Conservation (phyloP, 495 filamentous ascomycete genomes). For the Talaromyces adpressus region DNA sequence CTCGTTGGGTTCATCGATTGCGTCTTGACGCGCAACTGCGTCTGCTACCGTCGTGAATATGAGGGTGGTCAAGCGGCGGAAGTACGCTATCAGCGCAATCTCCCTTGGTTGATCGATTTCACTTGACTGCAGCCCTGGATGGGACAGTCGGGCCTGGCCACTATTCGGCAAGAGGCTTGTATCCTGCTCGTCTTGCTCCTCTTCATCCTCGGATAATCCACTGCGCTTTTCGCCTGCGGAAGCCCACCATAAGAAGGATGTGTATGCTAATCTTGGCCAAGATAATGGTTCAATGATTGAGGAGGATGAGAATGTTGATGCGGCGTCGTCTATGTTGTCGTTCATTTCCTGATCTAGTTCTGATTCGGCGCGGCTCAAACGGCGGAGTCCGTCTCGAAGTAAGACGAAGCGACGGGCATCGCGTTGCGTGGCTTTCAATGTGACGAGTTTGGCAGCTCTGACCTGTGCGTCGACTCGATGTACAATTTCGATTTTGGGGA, state of each 20-base stretch:
- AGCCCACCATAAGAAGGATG: conserved; percentile 97
- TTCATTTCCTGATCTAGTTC: conserved; percentile 12
- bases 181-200: conserved; percentile 37
- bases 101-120: conserved; percentile 41
- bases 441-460: conserved; percentile 19
- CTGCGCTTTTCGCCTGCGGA: conserved; percentile 81
- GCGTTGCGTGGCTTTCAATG: conserved; percentile 81
- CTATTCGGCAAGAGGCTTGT: conserved; percentile 31
- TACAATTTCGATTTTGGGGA: conserved; percentile 57
- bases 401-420: conserved; percentile 74
- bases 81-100: conserved; percentile 81
- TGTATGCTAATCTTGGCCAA: conserved; percentile 89
- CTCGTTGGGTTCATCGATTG: conserved; percentile 50
- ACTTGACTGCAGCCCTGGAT: conserved; percentile 37
- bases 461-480: conserved; percentile 18
- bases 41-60: conserved; percentile 62
- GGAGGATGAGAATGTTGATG: conserved; percentile 40
- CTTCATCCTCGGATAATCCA: conserved; percentile 35
- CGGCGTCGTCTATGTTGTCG: conserved; percentile 32
- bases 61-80: conserved; percentile 74
- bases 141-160: conserved; percentile 31
- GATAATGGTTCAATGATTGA: conserved; percentile 66
- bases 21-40: conserved; percentile 44
- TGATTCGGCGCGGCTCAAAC: conserved; percentile 31
- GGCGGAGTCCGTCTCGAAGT: conserved; percentile 60